Evolutionary conservation across 345 rosid genomes (phyloP).

Genomic region (Populus davidiana): DNA sequence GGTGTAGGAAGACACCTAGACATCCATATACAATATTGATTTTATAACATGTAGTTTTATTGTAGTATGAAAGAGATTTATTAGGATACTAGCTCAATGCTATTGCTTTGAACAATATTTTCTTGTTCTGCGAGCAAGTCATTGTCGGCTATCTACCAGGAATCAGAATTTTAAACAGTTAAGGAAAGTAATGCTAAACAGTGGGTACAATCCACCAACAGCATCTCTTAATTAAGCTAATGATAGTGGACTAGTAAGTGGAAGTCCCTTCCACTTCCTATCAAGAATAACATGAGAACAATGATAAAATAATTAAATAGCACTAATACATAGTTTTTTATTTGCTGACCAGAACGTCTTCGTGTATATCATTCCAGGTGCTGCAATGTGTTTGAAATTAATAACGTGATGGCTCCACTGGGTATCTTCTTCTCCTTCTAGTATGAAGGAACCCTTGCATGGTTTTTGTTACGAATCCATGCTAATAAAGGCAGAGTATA

Average conservation of each 20-base stretch:
- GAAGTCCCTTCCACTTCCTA: too few relatives aligned
- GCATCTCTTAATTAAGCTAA: not conserved
- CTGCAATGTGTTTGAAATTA: conserved; percentile 3
- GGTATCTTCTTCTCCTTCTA: conserved; percentile 1
- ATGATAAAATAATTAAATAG: too few relatives aligned
- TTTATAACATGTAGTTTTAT: too few relatives aligned
- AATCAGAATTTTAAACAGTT: too few relatives aligned
- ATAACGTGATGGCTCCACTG: conserved; percentile 5
- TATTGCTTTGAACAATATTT: not conserved
- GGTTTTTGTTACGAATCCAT: not conserved
- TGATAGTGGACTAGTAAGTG: not conserved
- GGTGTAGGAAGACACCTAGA: too few relatives aligned
- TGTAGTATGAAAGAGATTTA: too few relatives aligned
- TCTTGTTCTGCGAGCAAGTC: not conserved
- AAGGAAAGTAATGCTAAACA: too few relatives aligned
- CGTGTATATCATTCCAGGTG: not conserved
- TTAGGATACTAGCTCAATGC: not conserved
- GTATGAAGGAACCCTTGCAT: not conserved
- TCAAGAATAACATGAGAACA: too few relatives aligned
- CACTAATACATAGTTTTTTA: not conserved
- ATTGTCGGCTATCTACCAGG: not conserved
- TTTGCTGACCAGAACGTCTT: not conserved
- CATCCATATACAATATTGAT: too few relatives aligned
- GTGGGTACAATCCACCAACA: not conserved
- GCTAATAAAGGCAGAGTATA: not conserved